Conservation (phyloP, 495 filamentous ascomycete species). For the Xylaria venustula region DNA sequence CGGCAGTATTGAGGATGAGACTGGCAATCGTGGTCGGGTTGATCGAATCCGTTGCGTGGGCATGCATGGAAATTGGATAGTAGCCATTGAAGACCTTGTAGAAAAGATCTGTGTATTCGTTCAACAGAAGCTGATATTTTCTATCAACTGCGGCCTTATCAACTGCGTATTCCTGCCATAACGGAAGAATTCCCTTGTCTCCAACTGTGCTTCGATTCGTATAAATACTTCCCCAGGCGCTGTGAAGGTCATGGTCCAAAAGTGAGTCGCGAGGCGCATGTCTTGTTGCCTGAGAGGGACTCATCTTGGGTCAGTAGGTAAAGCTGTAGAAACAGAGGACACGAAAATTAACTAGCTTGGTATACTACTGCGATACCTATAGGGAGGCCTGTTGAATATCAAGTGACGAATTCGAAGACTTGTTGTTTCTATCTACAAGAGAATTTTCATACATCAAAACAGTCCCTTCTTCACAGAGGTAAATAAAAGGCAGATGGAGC, state of each 20-base stretch:
- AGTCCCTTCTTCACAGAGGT: background rate
- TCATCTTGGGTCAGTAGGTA: background rate
- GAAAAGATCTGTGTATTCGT: conserved; percentile 14
- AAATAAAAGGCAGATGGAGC: too few relatives aligned
- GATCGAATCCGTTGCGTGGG: conserved; percentile 10
- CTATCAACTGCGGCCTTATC: conserved; percentile 11
- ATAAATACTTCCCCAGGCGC: conserved; percentile 13
- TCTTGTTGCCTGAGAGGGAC: background rate
- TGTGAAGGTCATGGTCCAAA: conserved; percentile 16
- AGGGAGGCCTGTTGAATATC: background rate
- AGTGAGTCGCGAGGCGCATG: background rate
- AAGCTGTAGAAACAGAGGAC: background rate
- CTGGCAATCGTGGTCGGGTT: conserved; percentile 9
- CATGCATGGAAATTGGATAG: conserved; percentile 17
- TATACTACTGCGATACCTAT: background rate
- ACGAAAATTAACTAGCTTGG: too few relatives aligned
- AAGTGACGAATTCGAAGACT: background rate
- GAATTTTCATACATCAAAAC: background rate
- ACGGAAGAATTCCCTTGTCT: conserved; percentile 5
- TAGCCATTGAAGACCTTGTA: conserved; percentile 7
- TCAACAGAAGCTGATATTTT: conserved; percentile 10
- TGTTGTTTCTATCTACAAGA: background rate
- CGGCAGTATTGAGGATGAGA: conserved; percentile 9
- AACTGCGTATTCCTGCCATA: conserved; percentile 9
- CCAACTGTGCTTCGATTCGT: conserved; percentile 14